phyloP scores from a whole-genome alignment of 352 stramenopile genomes.

The Phytophthora sojae region DNA sequence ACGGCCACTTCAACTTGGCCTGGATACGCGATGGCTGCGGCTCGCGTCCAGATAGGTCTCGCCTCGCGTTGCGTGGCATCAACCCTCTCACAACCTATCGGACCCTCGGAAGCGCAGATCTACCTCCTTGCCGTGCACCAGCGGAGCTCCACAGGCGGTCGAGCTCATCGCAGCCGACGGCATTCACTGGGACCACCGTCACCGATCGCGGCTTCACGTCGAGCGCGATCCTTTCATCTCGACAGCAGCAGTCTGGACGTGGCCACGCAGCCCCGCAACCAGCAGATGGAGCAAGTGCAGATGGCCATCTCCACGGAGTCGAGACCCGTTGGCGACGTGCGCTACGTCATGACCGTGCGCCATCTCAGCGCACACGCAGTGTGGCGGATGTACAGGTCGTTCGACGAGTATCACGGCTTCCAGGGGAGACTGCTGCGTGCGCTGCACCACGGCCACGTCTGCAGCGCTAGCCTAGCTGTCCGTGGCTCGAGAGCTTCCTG shows the following conservation, averaged over 20 bases:
- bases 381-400: conserved; percentile 41
- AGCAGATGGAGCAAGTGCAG: conserved; percentile 29
- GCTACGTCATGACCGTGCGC: conserved; percentile 48
- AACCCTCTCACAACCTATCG: neutral
- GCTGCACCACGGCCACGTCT: conserved; percentile 61
- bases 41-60: no score
- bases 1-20: conserved; percentile 7
- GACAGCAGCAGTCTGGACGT: conserved; percentile 16
- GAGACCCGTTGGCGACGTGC: conserved; percentile 31
- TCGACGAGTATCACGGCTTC: conserved; percentile 55
- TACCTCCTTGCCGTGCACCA: neutral
- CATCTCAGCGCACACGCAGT: conserved; percentile 37
- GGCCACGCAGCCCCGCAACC: conserved; percentile 22
- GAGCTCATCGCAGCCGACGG: neutral
- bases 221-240: conserved; percentile 15
- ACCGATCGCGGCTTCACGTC: neutral
- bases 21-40: neutral
- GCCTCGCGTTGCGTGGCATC: neutral
- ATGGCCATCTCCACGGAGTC: conserved; percentile 17
- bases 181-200: neutral
- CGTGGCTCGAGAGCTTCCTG: conserved; percentile 58
- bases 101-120: neutral
- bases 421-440: no score
- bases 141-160: neutral
- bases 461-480: conserved; percentile 48